Conservation (phyloP, 306 rosid genomes). For the Rubus idaeus region DNA sequence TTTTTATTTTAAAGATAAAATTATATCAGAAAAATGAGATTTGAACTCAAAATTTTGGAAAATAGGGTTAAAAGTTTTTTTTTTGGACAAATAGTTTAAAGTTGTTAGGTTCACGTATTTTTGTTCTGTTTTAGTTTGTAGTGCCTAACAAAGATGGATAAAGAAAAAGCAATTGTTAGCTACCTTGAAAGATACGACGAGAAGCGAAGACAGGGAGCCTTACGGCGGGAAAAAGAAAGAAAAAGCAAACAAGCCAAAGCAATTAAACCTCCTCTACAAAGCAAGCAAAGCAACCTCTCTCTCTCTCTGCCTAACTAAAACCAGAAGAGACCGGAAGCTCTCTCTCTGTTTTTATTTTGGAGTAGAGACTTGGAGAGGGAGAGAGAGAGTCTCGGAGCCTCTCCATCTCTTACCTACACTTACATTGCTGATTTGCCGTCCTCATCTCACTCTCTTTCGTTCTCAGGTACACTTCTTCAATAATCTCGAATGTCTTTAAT, state of each 20-base stretch:
- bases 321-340: not conserved
- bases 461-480: not conserved
- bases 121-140: not conserved
- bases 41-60: no score
- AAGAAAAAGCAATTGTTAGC: not conserved
- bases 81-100: no score
- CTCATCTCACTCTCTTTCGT: not conserved
- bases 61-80: no score
- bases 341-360: not conserved
- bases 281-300: slow-evolving; percentile 14
- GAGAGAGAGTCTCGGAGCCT: not conserved
- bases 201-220: slow-evolving; percentile 20
- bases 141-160: not conserved
- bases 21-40: no score
- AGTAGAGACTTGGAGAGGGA: not conserved
- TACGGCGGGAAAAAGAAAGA: slow-evolving; percentile 50
- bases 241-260: slow-evolving; percentile 26
- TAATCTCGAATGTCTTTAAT: not conserved
- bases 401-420: not conserved
- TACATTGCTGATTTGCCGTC: not conserved
- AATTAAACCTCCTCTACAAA: slow-evolving; percentile 33
- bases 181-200: slow-evolving; percentile 28
- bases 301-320: not conserved
- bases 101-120: not conserved
- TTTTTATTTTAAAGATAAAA: no score